phyloP scores from a whole-genome alignment of 2,329 filamentous ascomycete genomes.

The Xylariaceae sp. region DNA sequence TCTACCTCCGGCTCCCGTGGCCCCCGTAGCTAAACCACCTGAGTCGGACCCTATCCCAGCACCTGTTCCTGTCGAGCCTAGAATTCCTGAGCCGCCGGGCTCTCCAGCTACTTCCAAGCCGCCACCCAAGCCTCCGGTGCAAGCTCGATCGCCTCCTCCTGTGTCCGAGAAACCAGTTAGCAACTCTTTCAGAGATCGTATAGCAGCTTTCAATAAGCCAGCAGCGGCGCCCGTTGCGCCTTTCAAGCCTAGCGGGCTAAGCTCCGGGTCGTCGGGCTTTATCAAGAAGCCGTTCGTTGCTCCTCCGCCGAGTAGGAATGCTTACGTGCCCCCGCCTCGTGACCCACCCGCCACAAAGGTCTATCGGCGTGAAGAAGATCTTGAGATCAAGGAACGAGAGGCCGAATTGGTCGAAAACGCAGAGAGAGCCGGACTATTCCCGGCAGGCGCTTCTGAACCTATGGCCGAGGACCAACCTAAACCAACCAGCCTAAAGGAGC shows the following conservation, averaged over 20 bases:
- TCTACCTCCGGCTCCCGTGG: slow-evolving; percentile 33
- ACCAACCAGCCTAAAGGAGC: slow-evolving; percentile 89
- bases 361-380: slow-evolving; percentile 87
- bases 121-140: slow-evolving; percentile 41
- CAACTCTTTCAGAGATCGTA: slow-evolving; percentile 89
- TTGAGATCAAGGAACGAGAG: slow-evolving; percentile 67
- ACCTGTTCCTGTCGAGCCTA: slow-evolving; percentile 39
- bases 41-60: slow-evolving; percentile 43
- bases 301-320: slow-evolving; percentile 88
- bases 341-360: slow-evolving; percentile 73
- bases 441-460: slow-evolving; percentile 46
- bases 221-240: slow-evolving; percentile 85
- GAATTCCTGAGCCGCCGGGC: slow-evolving; percentile 42
- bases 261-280: slow-evolving; percentile 66
- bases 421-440: slow-evolving; percentile 66
- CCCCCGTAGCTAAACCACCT: slow-evolving; percentile 41
- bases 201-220: slow-evolving; percentile 94
- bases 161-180: slow-evolving; percentile 71
- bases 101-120: slow-evolving; percentile 44
- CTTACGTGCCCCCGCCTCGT: slow-evolving; percentile 78
- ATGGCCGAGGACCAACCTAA: slow-evolving; percentile 81
- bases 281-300: slow-evolving; percentile 98
- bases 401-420: slow-evolving; percentile 68
- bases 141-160: slow-evolving; percentile 65
- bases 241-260: slow-evolving; percentile 75